These are phyloP conservation scores for Cladobotryum mycophilum DNA, from an alignment of 2,329 filamentous ascomycete genomes.

Conservation along the genomic window DNA sequence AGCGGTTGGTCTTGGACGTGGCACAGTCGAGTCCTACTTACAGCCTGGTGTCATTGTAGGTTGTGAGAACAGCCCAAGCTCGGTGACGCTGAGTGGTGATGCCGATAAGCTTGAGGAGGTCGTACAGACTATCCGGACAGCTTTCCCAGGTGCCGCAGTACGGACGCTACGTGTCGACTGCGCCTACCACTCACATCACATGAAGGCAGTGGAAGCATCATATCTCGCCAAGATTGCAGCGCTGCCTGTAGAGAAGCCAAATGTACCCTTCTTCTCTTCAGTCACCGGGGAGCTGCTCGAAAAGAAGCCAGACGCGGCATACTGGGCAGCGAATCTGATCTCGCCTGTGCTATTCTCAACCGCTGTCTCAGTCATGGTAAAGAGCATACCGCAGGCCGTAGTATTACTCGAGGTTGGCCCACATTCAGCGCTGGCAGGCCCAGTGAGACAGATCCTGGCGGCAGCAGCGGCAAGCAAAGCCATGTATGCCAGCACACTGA, in stretches of 20 bases:
- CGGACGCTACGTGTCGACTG: conserved; percentile 31
- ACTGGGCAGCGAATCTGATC: conserved; percentile 27
- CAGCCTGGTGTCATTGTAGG: conserved; percentile 22
- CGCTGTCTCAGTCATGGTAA: conserved; percentile 11
- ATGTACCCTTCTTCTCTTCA: conserved; percentile 19
- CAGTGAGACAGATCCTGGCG: conserved; percentile 12
- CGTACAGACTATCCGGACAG: conserved; percentile 23
- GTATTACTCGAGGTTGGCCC: conserved; percentile 19
- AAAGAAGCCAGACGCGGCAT: conserved; percentile 14
- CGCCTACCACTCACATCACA: conserved; percentile 34
- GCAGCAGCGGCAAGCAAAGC: background rate
- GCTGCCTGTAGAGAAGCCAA: conserved; percentile 1
- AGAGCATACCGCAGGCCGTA: background rate
- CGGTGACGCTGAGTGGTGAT: conserved; percentile 31
- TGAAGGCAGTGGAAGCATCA: background rate
- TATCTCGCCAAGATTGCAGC: conserved; percentile 5
- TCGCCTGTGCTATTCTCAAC: conserved; percentile 22
- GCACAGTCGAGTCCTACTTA: conserved; percentile 23
- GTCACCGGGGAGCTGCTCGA: conserved; percentile 24
- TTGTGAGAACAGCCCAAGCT: conserved; percentile 31
- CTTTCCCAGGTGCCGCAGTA: conserved; percentile 23
- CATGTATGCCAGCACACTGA: conserved; percentile 13
- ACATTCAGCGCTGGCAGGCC: conserved; percentile 13
- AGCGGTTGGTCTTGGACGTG: conserved; percentile 30
- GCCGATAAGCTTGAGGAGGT: conserved; percentile 18